phyloP scores from a whole-genome alignment of 2,329 filamentous ascomycete species.

The Mollisiaceae sp. region DNA sequence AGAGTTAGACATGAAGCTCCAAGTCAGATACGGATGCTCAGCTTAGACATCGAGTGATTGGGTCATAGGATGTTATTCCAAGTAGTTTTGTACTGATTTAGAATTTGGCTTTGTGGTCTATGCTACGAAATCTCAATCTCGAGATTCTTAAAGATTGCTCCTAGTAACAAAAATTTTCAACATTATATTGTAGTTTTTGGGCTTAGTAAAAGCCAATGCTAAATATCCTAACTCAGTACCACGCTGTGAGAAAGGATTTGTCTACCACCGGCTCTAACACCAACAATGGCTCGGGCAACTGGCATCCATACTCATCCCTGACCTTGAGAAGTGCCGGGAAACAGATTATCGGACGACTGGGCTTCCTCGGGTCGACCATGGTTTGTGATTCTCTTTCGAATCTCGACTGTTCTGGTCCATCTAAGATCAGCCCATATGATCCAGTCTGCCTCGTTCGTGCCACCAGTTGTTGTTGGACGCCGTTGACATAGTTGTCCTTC shows the following conservation, averaged over 20 bases:
- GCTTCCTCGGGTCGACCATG: not conserved
- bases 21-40: not conserved
- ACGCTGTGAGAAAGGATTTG: not conserved
- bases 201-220: not conserved
- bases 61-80: not conserved
- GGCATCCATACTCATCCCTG: not conserved
- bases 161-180: not conserved
- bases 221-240: not conserved
- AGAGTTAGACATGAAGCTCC: not conserved
- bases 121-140: not conserved
- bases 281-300: not conserved
- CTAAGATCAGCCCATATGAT: not conserved
- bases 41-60: not conserved
- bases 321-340: constrained; percentile 2
- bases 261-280: not conserved
- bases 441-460: not conserved
- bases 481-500: not conserved
- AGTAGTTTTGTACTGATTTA: not conserved
- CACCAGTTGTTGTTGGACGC: not conserved
- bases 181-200: not conserved
- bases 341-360: not conserved
- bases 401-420: not conserved
- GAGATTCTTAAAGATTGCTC: not conserved
- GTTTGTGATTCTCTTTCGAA: not conserved
- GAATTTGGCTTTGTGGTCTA: not conserved